Percentiles rank a stretch among this genome's conserved stretches.
These are phyloP conservation scores for Lotus japonicus DNA, from an alignment of 306 rosid genomes.

Conservation along the genomic window DNA sequence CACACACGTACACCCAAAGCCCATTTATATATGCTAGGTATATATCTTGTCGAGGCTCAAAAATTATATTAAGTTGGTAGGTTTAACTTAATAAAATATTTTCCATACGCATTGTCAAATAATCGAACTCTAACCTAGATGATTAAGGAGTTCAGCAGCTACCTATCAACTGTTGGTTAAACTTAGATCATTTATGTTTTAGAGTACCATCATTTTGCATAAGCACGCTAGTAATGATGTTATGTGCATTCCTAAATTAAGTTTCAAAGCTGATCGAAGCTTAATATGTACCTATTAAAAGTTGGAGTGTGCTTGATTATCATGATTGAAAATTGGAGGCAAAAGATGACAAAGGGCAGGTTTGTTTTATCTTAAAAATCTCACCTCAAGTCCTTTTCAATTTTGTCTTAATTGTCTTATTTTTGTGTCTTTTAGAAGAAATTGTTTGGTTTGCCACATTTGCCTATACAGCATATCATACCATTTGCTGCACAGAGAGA, in stretches of 20 bases:
- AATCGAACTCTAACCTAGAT: too few species aligned
- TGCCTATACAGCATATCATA: neutral
- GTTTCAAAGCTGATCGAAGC: too few species aligned
- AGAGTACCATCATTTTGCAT: neutral
- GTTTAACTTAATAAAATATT: too few species aligned
- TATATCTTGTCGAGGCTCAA: too few species aligned
- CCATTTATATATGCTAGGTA: too few species aligned
- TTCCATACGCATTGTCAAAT: too few species aligned
- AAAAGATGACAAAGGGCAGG: conserved; percentile 1
- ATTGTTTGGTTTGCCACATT: neutral
- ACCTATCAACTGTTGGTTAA: too few species aligned
- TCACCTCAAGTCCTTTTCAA: conserved; percentile 34
- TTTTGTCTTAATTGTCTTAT: conserved; percentile 14
- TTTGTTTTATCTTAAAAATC: conserved; percentile 16
- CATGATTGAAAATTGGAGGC: neutral
- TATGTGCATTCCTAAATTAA: neutral
- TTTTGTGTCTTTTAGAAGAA: neutral
- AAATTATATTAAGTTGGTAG: too few species aligned
- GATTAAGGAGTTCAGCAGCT: too few species aligned
- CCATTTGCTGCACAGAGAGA: neutral
- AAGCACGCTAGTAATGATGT: neutral
- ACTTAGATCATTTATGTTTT: too few species aligned
- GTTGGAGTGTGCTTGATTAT: neutral
- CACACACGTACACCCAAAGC: too few species aligned
- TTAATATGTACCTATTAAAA: too few species aligned